Conservation (phyloP, 2,329 filamentous ascomycete species). For the Cercospora brassicicola region DNA sequence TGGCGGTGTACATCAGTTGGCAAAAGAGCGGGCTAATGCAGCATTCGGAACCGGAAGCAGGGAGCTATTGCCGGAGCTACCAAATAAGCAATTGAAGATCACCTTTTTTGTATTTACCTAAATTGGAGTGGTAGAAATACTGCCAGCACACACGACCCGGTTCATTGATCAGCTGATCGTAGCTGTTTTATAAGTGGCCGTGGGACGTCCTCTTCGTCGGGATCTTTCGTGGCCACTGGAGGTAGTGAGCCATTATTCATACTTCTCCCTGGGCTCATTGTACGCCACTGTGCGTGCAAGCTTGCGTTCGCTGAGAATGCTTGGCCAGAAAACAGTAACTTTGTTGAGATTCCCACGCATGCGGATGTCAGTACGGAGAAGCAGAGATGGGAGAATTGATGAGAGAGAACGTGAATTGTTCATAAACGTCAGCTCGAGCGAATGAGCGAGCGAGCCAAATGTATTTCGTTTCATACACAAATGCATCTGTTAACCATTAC, state of each 20-base stretch:
- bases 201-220: no score
- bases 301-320: no score
- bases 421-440: background rate
- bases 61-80: background rate
- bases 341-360: background rate
- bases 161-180: background rate
- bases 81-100: background rate
- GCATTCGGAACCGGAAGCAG: background rate
- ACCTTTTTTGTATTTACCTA: slow-evolving; percentile 1
- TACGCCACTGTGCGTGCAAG: no score
- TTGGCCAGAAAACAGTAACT: no score
- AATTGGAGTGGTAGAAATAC: background rate
- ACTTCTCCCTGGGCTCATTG: no score
- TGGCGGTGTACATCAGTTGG: background rate
- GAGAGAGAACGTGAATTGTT: background rate
- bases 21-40: background rate
- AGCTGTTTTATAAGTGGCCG: no score
- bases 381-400: background rate
- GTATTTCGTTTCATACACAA: background rate
- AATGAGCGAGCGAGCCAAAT: background rate
- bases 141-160: background rate
- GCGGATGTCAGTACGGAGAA: background rate
- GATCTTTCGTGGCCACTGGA: no score
- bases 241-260: no score
- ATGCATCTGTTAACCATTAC: background rate